Base-by-base conservation (phyloP, 2,329 filamentous ascomycete genomes). In the Fusarium heterosporum region DNA sequence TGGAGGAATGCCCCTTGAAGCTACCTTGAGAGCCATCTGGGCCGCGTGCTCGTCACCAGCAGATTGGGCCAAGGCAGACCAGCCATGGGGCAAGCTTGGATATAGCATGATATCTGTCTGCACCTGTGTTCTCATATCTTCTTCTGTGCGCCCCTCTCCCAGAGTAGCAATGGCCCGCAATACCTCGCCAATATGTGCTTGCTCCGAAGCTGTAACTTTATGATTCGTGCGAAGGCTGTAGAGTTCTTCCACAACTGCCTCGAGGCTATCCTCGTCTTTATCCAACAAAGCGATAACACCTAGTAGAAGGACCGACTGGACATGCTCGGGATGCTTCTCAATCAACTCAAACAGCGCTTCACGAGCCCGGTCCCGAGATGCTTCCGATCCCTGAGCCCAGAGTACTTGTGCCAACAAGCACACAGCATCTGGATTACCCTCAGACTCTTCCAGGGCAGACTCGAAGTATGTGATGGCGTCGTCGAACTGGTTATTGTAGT, bases 371-470 rank as follows among this genome's bases (percentile, higher is more conserved):
- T 90, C 87, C 45, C 90, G 88, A 55, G 94, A 91, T 1, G 89
- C 84, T 8, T 90, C 87, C 1, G 89, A 88, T 10, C 92, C 93
- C 67, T 93, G 93, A 0, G 94, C 94, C 95, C 96, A 99, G 1
- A 98, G 84, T 0, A 98, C 92, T 78, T 98, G 93, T 0, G 94
- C 92, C 13, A 98, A 83, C 13, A 97, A 83, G 73, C 94, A 97
- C 1, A 93, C 89, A 2, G 95, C 90, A 73, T 97, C 93, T 0
- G 94, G 91, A 63, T 93, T 89, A 36, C 87, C 86, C 29, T 87
- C 81, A 1, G 91, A 93, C 75, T 97, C 93, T 55, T 89, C 84
- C 9, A 98, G 83, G 0, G 93, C 93, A 4, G 88, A 84, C 66
- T 93, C 88, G 77, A 99, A 97, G 79, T 91, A 93, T 12, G 85